These are phyloP conservation scores for Sporothrix brasiliensis DNA, from an alignment of 2,329 filamentous ascomycete genomes.

Conservation along the genomic window DNA sequence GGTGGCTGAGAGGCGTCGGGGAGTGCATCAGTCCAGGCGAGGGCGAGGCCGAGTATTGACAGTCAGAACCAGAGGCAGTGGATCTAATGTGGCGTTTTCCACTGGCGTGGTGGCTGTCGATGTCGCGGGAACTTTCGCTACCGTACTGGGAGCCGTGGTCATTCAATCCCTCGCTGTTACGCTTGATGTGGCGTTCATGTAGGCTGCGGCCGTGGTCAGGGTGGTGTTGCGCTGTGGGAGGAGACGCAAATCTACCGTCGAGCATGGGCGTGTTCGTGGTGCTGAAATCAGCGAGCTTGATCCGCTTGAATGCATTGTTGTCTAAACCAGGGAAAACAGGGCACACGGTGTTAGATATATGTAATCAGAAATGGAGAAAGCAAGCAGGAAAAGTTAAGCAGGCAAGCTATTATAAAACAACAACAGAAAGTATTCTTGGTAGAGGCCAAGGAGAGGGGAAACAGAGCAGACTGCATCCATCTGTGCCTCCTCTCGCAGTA, in stretches of 20 bases:
- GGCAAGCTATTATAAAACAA: conserved; percentile 3
- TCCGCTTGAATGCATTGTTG: conserved; percentile 54
- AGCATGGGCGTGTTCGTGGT: conserved; percentile 21
- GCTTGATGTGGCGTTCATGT: conserved; percentile 33
- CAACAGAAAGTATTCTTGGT: not conserved
- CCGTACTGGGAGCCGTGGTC: conserved; percentile 50
- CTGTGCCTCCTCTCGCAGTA: conserved; percentile 6
- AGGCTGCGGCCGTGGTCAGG: conserved; percentile 40
- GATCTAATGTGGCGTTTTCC: conserved; percentile 55
- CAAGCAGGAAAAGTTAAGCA: not conserved
- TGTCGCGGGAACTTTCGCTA: conserved; percentile 47
- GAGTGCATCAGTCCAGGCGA: conserved; percentile 47
- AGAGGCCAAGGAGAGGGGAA: conserved; percentile 19
- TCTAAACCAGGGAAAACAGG: conserved; percentile 41
- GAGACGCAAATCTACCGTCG: conserved; percentile 40
- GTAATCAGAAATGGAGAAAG: not conserved
- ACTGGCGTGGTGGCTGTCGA: conserved; percentile 37
- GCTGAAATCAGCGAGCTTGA: conserved; percentile 50
- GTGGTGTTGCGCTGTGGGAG: conserved; percentile 46
- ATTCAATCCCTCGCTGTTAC: conserved; percentile 32
- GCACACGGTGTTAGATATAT: not conserved
- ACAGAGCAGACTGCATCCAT: not conserved
- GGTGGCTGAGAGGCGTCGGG: conserved; percentile 41
- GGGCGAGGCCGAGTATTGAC: conserved; percentile 48
- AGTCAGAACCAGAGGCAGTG: conserved; percentile 51